A percentile compares a stretch with the other conserved stretches of the same genome.
These are phyloP conservation scores for Apiospora phragmitis DNA, from an alignment of 2,329 filamentous ascomycete genomes.

Conservation along the genomic window DNA sequence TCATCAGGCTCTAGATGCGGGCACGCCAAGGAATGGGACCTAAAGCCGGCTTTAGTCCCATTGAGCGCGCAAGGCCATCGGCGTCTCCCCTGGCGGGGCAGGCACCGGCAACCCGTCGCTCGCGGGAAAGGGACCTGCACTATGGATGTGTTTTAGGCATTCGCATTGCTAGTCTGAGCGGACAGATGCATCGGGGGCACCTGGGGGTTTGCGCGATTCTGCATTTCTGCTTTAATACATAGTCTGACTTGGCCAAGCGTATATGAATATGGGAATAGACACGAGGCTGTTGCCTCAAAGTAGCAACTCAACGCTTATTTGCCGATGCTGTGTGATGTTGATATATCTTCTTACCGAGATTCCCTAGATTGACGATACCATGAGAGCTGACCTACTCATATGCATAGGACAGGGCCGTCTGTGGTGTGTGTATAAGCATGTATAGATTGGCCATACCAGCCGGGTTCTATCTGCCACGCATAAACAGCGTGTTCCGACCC, in stretches of 20 bases:
- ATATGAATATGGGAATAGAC: not conserved
- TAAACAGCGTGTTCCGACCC: too few species aligned
- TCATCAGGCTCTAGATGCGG: not conserved
- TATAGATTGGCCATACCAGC: too few species aligned
- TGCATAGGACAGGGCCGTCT: too few species aligned
- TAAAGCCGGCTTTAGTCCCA: conserved; percentile 1
- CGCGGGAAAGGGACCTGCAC: not conserved
- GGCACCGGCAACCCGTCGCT: not conserved
- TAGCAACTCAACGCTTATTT: not conserved
- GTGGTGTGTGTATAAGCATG: not conserved
- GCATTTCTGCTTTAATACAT: not conserved
- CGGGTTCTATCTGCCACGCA: too few species aligned
- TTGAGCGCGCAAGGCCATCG: not conserved
- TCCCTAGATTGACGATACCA: too few species aligned
- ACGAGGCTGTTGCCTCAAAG: not conserved
- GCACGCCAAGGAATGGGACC: not conserved
- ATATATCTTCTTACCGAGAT: too few species aligned
- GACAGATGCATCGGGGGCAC: not conserved
- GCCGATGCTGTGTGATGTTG: too few species aligned
- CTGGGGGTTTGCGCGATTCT: not conserved
- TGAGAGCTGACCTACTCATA: too few species aligned
- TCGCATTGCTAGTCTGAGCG: conserved; percentile 2
- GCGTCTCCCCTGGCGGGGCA: not conserved
- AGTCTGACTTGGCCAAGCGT: not conserved
- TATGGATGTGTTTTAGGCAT: not conserved